Conservation (phyloP, 805 yeast species). For the Wickerhamiella kurtzmanii region DNA sequence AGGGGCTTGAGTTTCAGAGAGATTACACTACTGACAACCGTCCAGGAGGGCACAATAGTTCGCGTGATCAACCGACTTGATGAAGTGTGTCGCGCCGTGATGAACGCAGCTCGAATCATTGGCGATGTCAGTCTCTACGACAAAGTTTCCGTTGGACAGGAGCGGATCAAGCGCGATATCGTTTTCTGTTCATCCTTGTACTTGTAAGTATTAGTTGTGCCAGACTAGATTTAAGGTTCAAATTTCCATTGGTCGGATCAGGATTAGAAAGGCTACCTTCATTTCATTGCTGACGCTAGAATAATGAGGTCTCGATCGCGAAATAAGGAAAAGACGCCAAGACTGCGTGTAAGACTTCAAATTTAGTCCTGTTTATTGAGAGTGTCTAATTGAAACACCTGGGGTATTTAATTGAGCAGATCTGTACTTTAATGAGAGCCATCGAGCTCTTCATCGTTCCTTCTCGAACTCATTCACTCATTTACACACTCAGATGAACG, state of each 20-base stretch:
- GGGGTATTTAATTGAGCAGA: neutral
- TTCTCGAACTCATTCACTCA: too few relatives aligned
- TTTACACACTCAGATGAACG: too few relatives aligned
- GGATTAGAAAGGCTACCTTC: neutral
- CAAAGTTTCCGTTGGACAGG: slow-evolving; percentile 87
- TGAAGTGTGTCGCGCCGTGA: slow-evolving; percentile 89
- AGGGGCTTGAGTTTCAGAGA: slow-evolving; percentile 83
- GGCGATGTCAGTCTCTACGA: slow-evolving; percentile 85
- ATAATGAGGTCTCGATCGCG: too few relatives aligned
- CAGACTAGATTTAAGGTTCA: neutral
- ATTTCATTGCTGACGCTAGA: too few relatives aligned
- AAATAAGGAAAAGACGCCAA: too few relatives aligned
- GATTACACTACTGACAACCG: slow-evolving; percentile 76
- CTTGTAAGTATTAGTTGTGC: slow-evolving; percentile 30
- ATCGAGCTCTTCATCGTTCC: neutral
- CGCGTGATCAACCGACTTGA: slow-evolving; percentile 89
- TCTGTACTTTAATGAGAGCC: neutral
- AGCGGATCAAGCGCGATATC: slow-evolving; percentile 87
- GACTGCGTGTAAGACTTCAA: too few relatives aligned
- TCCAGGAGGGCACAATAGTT: slow-evolving; percentile 93
- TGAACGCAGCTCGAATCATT: slow-evolving; percentile 82
- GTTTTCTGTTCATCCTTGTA: slow-evolving; percentile 94
- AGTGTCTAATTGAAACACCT: too few relatives aligned
- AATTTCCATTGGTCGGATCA: neutral
- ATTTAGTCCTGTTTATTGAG: too few relatives aligned